These are phyloP conservation scores for Atkinsonella texensis DNA, from an alignment of 2,329 filamentous ascomycete species.

Conservation along the genomic window DNA sequence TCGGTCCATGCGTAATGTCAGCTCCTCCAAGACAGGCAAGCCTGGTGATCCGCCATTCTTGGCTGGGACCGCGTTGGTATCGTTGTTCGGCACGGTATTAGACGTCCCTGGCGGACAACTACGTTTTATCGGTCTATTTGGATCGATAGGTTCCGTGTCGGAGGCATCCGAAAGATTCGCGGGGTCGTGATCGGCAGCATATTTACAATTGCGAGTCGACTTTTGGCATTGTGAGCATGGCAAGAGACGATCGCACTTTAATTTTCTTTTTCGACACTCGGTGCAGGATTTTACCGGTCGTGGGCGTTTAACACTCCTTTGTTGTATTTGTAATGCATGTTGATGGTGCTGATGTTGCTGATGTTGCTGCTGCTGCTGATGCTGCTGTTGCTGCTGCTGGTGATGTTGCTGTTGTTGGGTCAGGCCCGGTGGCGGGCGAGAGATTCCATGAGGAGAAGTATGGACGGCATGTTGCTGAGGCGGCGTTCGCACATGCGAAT, in stretches of 20 bases:
- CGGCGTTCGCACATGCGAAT: slow-evolving; percentile 5
- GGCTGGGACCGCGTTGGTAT: slow-evolving; percentile 13
- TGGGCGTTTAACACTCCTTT: slow-evolving; percentile 39
- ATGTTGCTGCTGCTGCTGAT: slow-evolving; percentile 12
- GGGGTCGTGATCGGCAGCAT: slow-evolving; percentile 36
- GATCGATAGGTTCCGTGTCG: slow-evolving; percentile 25
- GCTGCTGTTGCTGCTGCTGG: slow-evolving; percentile 18
- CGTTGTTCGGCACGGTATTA: slow-evolving; percentile 12
- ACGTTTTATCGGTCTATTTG: slow-evolving; percentile 26
- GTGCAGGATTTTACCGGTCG: slow-evolving; percentile 44
- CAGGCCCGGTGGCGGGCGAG: slow-evolving; percentile 13
- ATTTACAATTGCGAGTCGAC: slow-evolving; percentile 41
- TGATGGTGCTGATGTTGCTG: slow-evolving; percentile 11
- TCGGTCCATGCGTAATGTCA: slow-evolving; percentile 37
- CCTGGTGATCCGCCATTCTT: slow-evolving; percentile 22
- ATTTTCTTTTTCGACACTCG: slow-evolving; percentile 45
- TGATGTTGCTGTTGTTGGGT: slow-evolving; percentile 12
- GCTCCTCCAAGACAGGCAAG: slow-evolving; percentile 31
- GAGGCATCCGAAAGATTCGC: slow-evolving; percentile 38
- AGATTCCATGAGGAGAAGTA: slow-evolving; percentile 4
- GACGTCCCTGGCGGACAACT: slow-evolving; percentile 19
- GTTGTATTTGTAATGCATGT: slow-evolving; percentile 14
- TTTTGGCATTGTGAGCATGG: slow-evolving; percentile 48
- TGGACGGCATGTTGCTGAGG: slow-evolving; percentile 8
- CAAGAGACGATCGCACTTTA: slow-evolving; percentile 42